Evolutionary conservation across 371 early-diverging fungal species (phyloP), one percentile per base, ranked within the genome.

Genomic region (Mortierella sp.): DNA sequence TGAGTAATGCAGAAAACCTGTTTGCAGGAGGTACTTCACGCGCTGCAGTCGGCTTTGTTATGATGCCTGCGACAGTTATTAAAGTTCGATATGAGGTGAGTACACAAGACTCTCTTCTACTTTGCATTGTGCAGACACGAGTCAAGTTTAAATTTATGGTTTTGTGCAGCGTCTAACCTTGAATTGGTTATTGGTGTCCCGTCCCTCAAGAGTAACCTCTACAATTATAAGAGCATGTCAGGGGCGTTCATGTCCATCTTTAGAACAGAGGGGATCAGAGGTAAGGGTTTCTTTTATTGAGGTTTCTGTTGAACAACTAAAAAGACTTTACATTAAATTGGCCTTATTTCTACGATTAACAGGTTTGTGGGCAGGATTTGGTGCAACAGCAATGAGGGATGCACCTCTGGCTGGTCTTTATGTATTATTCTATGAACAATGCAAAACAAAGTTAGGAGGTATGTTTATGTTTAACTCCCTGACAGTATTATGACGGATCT

Each of bases 371-470:
- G 88, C 91, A 65, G 98, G 99, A 21, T 95, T 89, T 55, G 94
- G 96, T 52, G 96, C 96, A 3, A 98, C 99, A 7, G 94, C 93
- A 38, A 87, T 97, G 62, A 87, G 98, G 28, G 99, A 98, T 83
- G 97, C 97, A 3, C 99, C 99, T 21, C 92, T 95, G 84, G 97
- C 99, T 22, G 99, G 98, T 11, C 89, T 97, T n/a, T 98, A 97
- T 77, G 87, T 98, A 16, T 87, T 94, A n/a, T 89, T 96, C 65
- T 98, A 98, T 77, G 97, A 97, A 83, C 85, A 90, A 5, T 85
- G 84, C 62, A 95, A 96, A 63, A 32, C 77, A 47, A 63, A 70
- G 38, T 76, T 88, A 10, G 84, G 88, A 58, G 84, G 88, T 90
- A 87, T 45, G 76, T 67, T 28, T 90, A 87, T 45, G 76, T 67